Evolutionary conservation across 2,329 filamentous ascomycete genomes (phyloP), one percentile per base, ranked within the genome.

Genomic region (Fusarium sp.): DNA sequence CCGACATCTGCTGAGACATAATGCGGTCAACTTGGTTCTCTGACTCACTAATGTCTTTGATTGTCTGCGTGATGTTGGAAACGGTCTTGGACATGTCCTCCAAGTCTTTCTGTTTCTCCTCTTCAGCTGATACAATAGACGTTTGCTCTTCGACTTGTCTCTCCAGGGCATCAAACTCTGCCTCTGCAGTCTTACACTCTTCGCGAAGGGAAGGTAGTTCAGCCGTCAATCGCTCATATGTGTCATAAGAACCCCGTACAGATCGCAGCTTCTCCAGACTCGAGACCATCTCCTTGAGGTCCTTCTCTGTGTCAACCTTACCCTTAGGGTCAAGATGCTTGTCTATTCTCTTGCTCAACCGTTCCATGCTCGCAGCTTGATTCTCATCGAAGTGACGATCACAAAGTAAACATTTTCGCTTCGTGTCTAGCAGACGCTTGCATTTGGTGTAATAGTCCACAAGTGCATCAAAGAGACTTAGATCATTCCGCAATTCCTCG

Each of bases 81-180:
- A 97, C 89, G 3, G 91, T 93, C 78, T 92, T 93, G 44, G 86
- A 85, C 69, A 97, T 84, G 4, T 89, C 87, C 63, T 97, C 93
- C 8, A 95, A 82, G 38, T 96, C 92, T 71, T 88, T 86, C 74
- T 90, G 90, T 44, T 86, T 83, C 52, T 86, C 88, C 62, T 91
- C 87, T 53, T 88, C 86, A 44, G 90, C 85, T 42, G 86, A 83
- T 53, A 96, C 89, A 4, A 82, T 77, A 36, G 85, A 85, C 71
- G 97, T 94, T 67, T 89, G 84, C 52, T 87, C 84, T 75, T 94
- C 91, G 3, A 93, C 80, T 58, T 86, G 83, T 37, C 84, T 83
- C 51, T 92, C 81, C 23, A 92, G 78, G 18, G 79, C 77, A 50
- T 88, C 86, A 62, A 86, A 86, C 72, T 93, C 88, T 26, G 84